Evolutionary conservation across 768 basidiomycete species (phyloP).

Genomic region (Rhizopogon vinicolor): DNA sequence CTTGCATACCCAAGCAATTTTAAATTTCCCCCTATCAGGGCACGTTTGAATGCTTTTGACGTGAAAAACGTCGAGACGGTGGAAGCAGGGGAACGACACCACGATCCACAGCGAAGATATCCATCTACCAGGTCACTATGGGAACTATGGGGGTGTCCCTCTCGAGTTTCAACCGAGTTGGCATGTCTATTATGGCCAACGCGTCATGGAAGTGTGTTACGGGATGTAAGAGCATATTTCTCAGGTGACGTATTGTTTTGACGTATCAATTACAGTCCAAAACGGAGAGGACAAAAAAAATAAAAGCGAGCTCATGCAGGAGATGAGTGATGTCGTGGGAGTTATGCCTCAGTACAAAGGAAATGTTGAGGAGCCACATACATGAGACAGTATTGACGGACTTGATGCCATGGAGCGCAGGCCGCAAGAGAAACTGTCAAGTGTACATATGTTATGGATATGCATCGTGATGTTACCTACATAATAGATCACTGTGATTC

Average conservation of each 20-base stretch:
- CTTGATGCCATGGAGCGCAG: neutral
- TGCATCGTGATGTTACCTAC: neutral
- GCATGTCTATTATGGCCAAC: constrained; percentile 3
- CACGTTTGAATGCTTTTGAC: neutral
- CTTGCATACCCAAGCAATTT: constrained; percentile 26
- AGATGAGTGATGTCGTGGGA: neutral
- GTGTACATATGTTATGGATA: neutral
- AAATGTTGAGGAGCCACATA: neutral
- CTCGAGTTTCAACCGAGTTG: constrained; percentile 4
- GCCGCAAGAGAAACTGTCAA: neutral
- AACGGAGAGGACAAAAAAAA: constrained; percentile 3
- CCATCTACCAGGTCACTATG: neutral
- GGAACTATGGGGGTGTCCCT: neutral
- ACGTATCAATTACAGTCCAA: neutral
- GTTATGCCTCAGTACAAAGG: neutral
- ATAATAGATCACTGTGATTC: neutral
- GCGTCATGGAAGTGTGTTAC: constrained; percentile 2
- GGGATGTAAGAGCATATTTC: neutral
- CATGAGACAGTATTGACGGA: neutral
- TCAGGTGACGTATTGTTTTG: neutral
- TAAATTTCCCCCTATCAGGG: constrained; percentile 13
- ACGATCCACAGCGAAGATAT: neutral
- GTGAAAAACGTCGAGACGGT: neutral
- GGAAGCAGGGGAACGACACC: neutral
- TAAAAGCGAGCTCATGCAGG: constrained; percentile 3